A percentile compares a stretch with the other conserved stretches of the same genome.
Conservation (phyloP, 2,329 filamentous ascomycete species). For the Colletotrichum sp. region DNA sequence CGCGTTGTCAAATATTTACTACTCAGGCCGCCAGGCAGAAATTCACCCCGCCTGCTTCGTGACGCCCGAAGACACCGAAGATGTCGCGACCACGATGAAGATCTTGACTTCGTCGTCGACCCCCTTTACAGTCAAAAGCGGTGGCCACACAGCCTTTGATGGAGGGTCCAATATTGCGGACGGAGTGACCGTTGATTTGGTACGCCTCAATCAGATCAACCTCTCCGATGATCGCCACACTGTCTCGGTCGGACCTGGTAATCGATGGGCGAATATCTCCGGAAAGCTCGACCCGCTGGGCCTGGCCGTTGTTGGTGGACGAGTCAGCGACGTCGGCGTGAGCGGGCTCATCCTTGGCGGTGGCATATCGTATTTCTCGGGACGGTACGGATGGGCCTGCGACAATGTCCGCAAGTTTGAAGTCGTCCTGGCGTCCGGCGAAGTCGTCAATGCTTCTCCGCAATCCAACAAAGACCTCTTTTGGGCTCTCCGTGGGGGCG, state of each 20-base stretch:
- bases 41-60: constrained; percentile 29
- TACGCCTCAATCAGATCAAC: constrained; percentile 38
- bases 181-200: constrained; percentile 50
- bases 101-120: constrained; percentile 20
- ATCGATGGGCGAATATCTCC: constrained; percentile 49
- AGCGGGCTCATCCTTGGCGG: constrained; percentile 50
- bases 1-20: constrained; percentile 30
- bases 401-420: constrained; percentile 51
- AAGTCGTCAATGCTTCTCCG: constrained; percentile 45
- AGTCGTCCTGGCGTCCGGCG: constrained; percentile 52
- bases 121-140: constrained; percentile 54
- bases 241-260: constrained; percentile 47
- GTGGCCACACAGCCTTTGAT: constrained; percentile 55
- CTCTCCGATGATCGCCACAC: constrained; percentile 35
- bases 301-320: constrained; percentile 47
- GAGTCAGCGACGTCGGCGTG: constrained; percentile 47
- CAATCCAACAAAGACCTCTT: constrained; percentile 44
- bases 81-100: constrained; percentile 32
- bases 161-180: constrained; percentile 45
- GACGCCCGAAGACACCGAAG: constrained; percentile 23
- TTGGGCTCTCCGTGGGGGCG: constrained; percentile 48
- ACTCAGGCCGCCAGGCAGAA: constrained; percentile 33
- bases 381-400: constrained; percentile 48
- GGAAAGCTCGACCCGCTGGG: constrained; percentile 40
- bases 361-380: constrained; percentile 54